Evolutionary conservation across 495 filamentous ascomycete genomes (phyloP), one percentile per base, ranked within the genome.

Genomic region (Staphylotrichum tortipilum): DNA sequence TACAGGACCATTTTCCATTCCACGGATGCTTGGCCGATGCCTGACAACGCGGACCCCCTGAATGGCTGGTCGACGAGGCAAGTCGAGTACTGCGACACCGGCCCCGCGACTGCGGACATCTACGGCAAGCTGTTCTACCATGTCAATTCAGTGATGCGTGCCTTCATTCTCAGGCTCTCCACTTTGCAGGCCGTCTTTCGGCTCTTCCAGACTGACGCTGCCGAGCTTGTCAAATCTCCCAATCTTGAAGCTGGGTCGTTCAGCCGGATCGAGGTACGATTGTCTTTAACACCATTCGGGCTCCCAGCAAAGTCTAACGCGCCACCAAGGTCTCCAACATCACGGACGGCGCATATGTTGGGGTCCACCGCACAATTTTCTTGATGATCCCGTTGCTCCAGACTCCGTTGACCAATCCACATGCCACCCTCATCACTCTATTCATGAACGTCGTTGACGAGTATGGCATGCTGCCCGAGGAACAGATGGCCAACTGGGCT

Each of bases 371-470:
- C 39, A 41, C 39, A 0, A 1, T 28, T 11, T 12, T 23, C 1
- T 15, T 28, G 8, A n/a, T 61, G 22, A 21, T 17, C 1, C 62
- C 64, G 3, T 47, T 65, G 6, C 54, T 67, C 19, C 56, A 55
- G 41, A 5, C 11, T 1, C 61, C 56, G 0, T 7, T 19, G 3
- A 9, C 19, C 3, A 68, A 66, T 21, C 52, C 44, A 4, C 55
- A 68, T 39, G 63, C 61, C 9, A 64, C 59, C 5, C 44, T 66
- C 26, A 62, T 66, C 15, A 60, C 55, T 15, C 33, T 64, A 0
- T 67, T 64, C 31, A 51, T 59, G 21, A 56, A 64, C 35, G 64
- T 56, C 10, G 50, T 60, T n/a, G 33, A 59, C 60, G 55, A 73
- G 9, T 14, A 21, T 38, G 36, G 12, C 17, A 18, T 1, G 22